Base-by-base conservation (phyloP, 2,329 filamentous ascomycete genomes). In the Dichotomopilus funicola region DNA sequence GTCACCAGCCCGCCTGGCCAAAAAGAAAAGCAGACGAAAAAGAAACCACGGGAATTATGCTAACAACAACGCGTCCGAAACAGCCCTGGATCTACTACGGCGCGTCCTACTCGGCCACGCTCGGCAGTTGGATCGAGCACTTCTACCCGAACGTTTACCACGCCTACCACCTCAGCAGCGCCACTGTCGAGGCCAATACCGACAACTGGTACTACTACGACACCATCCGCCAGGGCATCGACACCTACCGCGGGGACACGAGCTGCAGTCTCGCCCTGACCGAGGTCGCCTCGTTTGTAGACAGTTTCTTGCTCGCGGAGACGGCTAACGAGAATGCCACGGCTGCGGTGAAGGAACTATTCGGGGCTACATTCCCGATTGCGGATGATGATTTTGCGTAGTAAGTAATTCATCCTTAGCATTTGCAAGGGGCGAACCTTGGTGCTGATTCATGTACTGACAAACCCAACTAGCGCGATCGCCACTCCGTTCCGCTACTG, bases 141-240 rank as follows among this genome's bases (percentile, higher is more conserved):
- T 58, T 59, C 41, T 48, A 64, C 13, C 62, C 59, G 1, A 61
- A 55, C 13, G 62, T 60, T 33, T 64, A 62, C 41, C 47, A 58
- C 31, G 61, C 59, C 4, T 64, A 57, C 49, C 61, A 64, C 33
- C 59, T 62, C 19, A 64, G 61, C 55, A 60, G 61, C 38, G 61
- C 62, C 38, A 57, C 54, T 2, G 58, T 63, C 49, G 55, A 62
- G 44, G 56, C 47, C 3, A 61, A 59, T 43, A 53, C 56, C 1
- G 55, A 62, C 27, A 62, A 62, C 55, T 64, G 61, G 61, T 61
- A 60, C 45, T 64, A 62, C 54, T 64, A 62, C 50, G 61, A 64
- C 49, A 61, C 62, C 11, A 62, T 63, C 51, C 27, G 58, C 5
- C 55, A 62, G 47, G 62, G 61, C 0, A 64, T 64, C 49, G 56